Conservation (phyloP, 164 flowering plant species). For the Dillenia turbinata region DNA sequence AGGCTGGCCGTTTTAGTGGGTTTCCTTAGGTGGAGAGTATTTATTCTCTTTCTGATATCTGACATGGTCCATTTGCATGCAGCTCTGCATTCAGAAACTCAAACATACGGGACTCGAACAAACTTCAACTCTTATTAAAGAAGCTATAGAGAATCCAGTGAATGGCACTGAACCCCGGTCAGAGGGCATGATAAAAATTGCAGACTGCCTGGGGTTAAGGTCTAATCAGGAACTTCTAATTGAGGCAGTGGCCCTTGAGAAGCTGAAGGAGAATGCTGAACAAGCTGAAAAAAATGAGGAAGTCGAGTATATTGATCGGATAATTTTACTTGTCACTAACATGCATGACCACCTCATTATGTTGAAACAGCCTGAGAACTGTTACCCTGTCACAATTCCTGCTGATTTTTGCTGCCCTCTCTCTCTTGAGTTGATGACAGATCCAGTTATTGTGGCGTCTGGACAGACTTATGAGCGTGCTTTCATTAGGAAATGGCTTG, state of each 20-base stretch:
- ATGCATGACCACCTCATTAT: conserved; percentile 62
- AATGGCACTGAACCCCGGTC: conserved; percentile 45
- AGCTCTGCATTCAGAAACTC: conserved; percentile 30
- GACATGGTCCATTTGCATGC: no score
- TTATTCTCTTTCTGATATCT: no score
- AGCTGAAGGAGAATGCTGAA: conserved; percentile 70
- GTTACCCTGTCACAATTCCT: conserved; percentile 65
- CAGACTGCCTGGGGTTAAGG: conserved; percentile 50
- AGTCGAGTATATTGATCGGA: conserved; percentile 56
- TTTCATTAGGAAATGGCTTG: conserved; percentile 77
- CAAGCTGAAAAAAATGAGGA: conserved; percentile 58
- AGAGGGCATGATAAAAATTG: conserved; percentile 51
- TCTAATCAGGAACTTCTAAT: conserved; percentile 80
- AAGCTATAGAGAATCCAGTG: conserved; percentile 45
- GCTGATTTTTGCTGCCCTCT: conserved; percentile 88
- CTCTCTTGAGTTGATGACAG: conserved; percentile 88
- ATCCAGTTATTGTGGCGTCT: conserved; percentile 85
- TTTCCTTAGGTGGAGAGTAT: no score
- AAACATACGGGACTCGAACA: conserved; percentile 34
- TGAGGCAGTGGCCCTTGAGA: conserved; percentile 89
- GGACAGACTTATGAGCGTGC: conserved; percentile 90
- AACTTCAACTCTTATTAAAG: conserved; percentile 35
- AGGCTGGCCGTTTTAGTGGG: no score
- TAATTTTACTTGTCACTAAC: conserved; percentile 51
- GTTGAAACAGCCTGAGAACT: conserved; percentile 53